phyloP scores from a whole-genome alignment of 352 stramenopile genomes.

The Pythium folliculosum region DNA sequence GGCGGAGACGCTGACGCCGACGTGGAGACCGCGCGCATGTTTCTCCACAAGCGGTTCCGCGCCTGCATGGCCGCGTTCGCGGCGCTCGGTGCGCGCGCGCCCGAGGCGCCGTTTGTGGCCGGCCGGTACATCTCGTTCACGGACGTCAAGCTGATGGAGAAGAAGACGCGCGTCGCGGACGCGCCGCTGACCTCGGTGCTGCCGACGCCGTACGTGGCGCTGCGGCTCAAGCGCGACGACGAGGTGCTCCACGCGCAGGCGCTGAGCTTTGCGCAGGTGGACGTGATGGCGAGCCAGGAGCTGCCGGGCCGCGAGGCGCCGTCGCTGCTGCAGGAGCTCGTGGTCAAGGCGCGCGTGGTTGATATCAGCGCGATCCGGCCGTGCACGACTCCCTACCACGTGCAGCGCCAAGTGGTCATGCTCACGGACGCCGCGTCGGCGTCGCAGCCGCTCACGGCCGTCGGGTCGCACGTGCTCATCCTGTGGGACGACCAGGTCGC shows the following conservation, averaged over 20 bases:
- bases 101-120: conserved; percentile 44
- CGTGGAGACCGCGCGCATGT: conserved; percentile 31
- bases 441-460: neutral
- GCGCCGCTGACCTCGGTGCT: conserved; percentile 1
- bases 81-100: conserved; percentile 21
- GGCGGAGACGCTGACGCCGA: conserved; percentile 26
- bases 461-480: conserved; percentile 52
- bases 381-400: conserved; percentile 52
- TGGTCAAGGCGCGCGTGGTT: conserved; percentile 40
- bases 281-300: conserved; percentile 34
- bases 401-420: conserved; percentile 68
- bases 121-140: conserved; percentile 47
- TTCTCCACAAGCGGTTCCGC: conserved; percentile 64
- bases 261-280: conserved; percentile 38
- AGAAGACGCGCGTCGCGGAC: conserved; percentile 31
- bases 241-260: conserved; percentile 29
- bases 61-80: conserved; percentile 40
- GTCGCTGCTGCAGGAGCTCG: conserved; percentile 35
- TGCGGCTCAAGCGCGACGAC: conserved; percentile 47
- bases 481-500: conserved; percentile 73
- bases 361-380: conserved; percentile 71
- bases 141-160: conserved; percentile 61
- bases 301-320: conserved; percentile 3
- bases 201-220: conserved; percentile 22
- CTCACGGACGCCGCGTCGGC: conserved; percentile 35